Base-by-base conservation (phyloP, 1,284 basidiomycete species). In the Sporisorium exsertum region DNA sequence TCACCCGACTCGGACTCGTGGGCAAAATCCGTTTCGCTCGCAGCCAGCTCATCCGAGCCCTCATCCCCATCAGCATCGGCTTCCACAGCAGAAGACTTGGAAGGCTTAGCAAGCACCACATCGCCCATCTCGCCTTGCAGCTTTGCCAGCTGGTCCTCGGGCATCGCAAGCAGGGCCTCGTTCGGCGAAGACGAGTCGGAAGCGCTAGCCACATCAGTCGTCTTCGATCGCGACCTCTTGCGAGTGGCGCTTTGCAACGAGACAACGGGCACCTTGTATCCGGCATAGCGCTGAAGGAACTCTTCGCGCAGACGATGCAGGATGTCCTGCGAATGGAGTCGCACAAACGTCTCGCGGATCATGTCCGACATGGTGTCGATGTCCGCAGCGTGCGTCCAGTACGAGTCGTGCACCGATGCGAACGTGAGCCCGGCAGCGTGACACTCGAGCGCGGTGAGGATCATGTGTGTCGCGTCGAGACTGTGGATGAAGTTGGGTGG, bases 401-500 rank as follows among this genome's bases (percentile, higher is more conserved):
- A 99, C 1, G 95, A 97, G 86, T 99, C 97, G 86, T 99, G 96
- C 15, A 99, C 97, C 3, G 94, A 93, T 0, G 95, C 96, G 85
- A 98, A 98, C 0, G 92, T 92, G 26, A 85, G 73, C n/a, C 79
- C 79, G 8, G 77, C 77, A 1, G 70, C 64, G 45, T 79, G 78
- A 51, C 81, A 97, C 81, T 94, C 92, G 45, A 97, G 88, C n/a
- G 96, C 95, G 1, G 95, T 98, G 76, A 98, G 87, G 89, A 98
- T 92, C 95, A 99, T 98, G 87, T 99, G 97, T 1, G 96, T 97
- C 4, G 97, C 97, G 86, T 99, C 97, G 54, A 99, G 89, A 81
- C 93, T 94, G 86, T 99, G 97, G 65, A 99, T 94, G 84, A 96
- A 99, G 88, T 99, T 99, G 43, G 96, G 97, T 13, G 96, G 96